A percentile compares a stretch with the other conserved stretches of the same genome.
Evolutionary conservation across 208 protist genomes (phyloP).

Genomic region (Spironucleus salmonicida): DNA sequence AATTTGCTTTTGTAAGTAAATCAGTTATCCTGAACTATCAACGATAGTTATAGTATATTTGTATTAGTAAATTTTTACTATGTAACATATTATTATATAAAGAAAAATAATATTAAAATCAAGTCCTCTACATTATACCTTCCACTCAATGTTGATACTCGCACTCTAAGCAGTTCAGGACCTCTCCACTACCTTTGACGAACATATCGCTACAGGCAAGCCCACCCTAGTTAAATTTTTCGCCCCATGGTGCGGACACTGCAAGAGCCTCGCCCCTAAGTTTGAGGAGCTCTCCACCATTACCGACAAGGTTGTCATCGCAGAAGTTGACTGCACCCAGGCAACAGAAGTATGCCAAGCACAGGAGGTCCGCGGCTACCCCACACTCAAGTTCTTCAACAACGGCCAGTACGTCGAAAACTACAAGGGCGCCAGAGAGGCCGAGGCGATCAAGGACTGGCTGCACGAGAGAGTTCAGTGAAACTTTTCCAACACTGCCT

Average conservation of each 20-base stretch:
- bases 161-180: not conserved
- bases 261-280: constrained; percentile 30
- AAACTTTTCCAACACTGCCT: too few relatives aligned
- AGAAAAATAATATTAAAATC: too few relatives aligned
- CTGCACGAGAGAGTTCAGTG: too few relatives aligned
- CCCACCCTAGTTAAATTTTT: constrained; percentile 32
- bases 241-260: constrained; percentile 39
- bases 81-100: too few relatives aligned
- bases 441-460: too few relatives aligned
- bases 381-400: constrained; percentile 29
- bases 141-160: too few relatives aligned
- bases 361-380: constrained; percentile 29
- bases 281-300: constrained; percentile 18
- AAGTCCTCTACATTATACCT: too few relatives aligned
- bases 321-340: constrained; percentile 33
- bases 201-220: not conserved
- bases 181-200: not conserved
- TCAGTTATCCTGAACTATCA: too few relatives aligned
- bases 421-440: not conserved
- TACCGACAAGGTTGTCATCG: constrained; percentile 6
- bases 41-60: too few relatives aligned
- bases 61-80: too few relatives aligned
- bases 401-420: constrained; percentile 21
- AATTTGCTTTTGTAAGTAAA: too few relatives aligned
- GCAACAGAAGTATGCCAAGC: constrained; percentile 27